phyloP scores from a whole-genome alignment of 2,329 filamentous ascomycete species.

The Zelopaecilomyces penicillatus region DNA sequence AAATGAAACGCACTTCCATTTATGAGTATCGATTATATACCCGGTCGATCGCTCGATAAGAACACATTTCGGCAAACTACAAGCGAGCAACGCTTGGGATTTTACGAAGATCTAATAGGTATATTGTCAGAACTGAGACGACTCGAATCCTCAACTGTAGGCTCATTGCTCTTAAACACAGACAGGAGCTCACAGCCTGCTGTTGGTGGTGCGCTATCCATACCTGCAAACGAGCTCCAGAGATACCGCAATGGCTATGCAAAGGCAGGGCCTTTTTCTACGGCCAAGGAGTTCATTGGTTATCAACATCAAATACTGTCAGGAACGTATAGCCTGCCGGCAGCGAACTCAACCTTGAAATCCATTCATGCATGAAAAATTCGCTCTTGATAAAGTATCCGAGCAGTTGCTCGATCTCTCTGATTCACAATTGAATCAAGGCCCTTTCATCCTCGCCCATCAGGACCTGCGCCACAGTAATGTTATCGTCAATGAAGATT shows the following conservation, averaged over 20 bases:
- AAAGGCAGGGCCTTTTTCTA: neutral
- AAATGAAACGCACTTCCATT: conserved; percentile 6
- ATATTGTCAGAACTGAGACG: conserved; percentile 8
- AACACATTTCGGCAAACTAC: neutral
- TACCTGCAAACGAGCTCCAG: conserved; percentile 9
- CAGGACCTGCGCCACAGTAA: conserved; percentile 5
- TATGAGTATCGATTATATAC: conserved; percentile 9
- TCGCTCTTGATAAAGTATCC: conserved; percentile 7
- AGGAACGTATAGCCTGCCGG: conserved; percentile 5
- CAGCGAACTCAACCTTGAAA: neutral
- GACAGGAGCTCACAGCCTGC: conserved; percentile 7
- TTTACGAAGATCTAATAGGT: conserved; percentile 11
- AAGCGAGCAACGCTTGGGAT: conserved; percentile 2
- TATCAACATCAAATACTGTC: conserved; percentile 6
- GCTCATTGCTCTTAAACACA: conserved; percentile 9
- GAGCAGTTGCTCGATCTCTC: neutral
- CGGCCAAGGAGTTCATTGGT: conserved; percentile 2
- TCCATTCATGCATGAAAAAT: conserved; percentile 6
- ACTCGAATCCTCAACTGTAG: conserved; percentile 7
- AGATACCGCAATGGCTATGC: neutral
- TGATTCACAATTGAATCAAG: neutral
- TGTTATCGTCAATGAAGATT: conserved; percentile 7
- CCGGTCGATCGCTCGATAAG: conserved; percentile 5
- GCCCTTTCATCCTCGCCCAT: conserved; percentile 8
- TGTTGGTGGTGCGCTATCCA: conserved; percentile 13